A percentile compares a stretch with the other conserved stretches of the same genome.
phyloP scores from a whole-genome alignment of 2,329 filamentous ascomycete genomes.

The Kalmusia sp. region DNA sequence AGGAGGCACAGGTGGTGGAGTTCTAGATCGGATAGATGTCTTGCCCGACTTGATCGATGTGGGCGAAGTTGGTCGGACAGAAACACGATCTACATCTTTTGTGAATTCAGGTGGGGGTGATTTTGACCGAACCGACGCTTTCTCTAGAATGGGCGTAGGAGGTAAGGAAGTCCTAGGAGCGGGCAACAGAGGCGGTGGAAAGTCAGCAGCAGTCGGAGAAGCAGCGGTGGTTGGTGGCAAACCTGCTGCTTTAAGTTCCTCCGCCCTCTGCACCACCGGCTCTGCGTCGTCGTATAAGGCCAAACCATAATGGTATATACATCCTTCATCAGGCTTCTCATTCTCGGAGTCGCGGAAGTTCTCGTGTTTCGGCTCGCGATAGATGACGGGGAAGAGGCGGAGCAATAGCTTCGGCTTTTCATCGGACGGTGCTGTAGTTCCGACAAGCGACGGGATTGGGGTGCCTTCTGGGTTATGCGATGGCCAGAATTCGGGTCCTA shows the following conservation, averaged over 20 bases:
- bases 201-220: slow-evolving; percentile 48
- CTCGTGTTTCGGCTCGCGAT: slow-evolving; percentile 58
- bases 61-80: slow-evolving; percentile 2
- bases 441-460: slow-evolving; percentile 34
- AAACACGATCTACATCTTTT: neutral
- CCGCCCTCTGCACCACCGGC: slow-evolving; percentile 37
- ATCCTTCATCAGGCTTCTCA: slow-evolving; percentile 54
- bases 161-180: slow-evolving; percentile 37
- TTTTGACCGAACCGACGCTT: slow-evolving; percentile 7
- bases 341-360: slow-evolving; percentile 48
- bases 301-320: slow-evolving; percentile 58
- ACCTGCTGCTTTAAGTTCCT: slow-evolving; percentile 48
- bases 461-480: slow-evolving; percentile 42
- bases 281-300: slow-evolving; percentile 58
- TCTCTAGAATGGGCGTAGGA: slow-evolving; percentile 25
- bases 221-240: slow-evolving; percentile 44
- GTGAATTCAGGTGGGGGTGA: slow-evolving; percentile 1
- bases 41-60: slow-evolving; percentile 3
- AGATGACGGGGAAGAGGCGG: slow-evolving; percentile 60
- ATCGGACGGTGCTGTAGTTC: slow-evolving; percentile 30
- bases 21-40: slow-evolving; percentile 9
- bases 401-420: slow-evolving; percentile 54
- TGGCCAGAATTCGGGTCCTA: slow-evolving; percentile 43
- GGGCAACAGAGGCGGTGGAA: slow-evolving; percentile 46
- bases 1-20: slow-evolving; percentile 9